phyloP scores from a whole-genome alignment of 768 basidiomycete genomes.

The Leucosporidium yakuticum region DNA sequence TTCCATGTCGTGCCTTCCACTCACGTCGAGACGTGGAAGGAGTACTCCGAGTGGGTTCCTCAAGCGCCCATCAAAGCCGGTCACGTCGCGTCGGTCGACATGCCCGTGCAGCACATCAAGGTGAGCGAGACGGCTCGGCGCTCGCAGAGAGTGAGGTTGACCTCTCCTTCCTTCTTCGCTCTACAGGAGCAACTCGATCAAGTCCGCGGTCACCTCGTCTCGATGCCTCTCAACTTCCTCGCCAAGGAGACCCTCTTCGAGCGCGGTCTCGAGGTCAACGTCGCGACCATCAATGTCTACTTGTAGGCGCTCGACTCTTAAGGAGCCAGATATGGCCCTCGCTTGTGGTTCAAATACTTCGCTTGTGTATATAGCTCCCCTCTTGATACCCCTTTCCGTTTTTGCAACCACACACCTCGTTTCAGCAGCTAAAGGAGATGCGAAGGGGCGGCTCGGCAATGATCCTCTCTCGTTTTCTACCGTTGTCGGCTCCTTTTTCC shows the following conservation, averaged over 20 bases:
- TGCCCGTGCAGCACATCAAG: conserved; percentile 32
- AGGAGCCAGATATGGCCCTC: too few species aligned
- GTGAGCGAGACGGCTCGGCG: neutral
- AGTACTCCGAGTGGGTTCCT: conserved; percentile 24
- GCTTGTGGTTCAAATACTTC: too few species aligned
- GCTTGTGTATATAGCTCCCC: too few species aligned
- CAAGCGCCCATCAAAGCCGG: conserved; percentile 28
- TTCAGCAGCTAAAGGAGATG: too few species aligned
- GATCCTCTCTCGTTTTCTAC: too few species aligned
- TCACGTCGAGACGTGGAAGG: conserved; percentile 20
- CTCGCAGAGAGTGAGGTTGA: neutral
- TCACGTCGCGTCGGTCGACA: conserved; percentile 20
- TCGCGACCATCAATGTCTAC: neutral
- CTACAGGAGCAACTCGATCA: conserved; percentile 23
- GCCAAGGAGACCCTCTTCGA: conserved; percentile 17
- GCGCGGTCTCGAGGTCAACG: neutral
- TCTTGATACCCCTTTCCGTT: too few species aligned
- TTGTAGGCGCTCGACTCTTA: too few species aligned
- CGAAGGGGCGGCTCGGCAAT: too few species aligned
- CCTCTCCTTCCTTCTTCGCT: neutral
- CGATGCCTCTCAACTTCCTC: conserved; percentile 37
- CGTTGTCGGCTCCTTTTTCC: too few species aligned
- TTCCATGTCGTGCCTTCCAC: conserved; percentile 34
- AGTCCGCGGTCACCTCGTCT: conserved; percentile 34
- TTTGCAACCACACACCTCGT: too few species aligned